Evolutionary conservation across 129 eudicot species (phyloP).

Genomic region (Glebionis coronaria): DNA sequence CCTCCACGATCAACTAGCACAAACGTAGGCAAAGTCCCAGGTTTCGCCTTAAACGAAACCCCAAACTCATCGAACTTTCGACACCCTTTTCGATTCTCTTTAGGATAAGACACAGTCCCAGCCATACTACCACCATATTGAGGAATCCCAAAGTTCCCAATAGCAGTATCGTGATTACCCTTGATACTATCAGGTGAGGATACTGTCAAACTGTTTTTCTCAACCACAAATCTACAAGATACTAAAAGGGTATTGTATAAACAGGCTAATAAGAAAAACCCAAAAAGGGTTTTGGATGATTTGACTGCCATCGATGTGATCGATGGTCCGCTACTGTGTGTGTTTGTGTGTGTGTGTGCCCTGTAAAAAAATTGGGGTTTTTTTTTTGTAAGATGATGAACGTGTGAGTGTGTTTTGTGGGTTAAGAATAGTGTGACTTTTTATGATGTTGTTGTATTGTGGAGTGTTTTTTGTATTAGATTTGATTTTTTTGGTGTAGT

Average conservation of each 20-base stretch:
- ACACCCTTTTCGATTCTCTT: conserved; percentile 84
- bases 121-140: conserved; percentile 97
- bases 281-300: not conserved
- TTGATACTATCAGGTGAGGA: conserved; percentile 67
- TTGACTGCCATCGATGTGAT: conserved; percentile 23
- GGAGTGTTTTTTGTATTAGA: too few species aligned
- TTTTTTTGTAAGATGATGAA: too few species aligned
- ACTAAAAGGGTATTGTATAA: conserved; percentile 19
- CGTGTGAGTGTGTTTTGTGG: too few species aligned
- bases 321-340: conserved; percentile 19
- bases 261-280: conserved; percentile 39
- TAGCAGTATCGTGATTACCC: conserved; percentile 80
- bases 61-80: conserved; percentile 51
- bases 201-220: conserved; percentile 81
- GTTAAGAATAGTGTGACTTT: too few species aligned
- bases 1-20: conserved; percentile 98
- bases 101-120: conserved; percentile 76
- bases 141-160: conserved; percentile 95
- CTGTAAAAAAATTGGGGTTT: not conserved
- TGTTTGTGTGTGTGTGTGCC: not conserved
- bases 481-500: too few species aligned
- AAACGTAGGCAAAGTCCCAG: conserved; percentile 84
- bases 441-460: too few species aligned
- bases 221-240: conserved; percentile 65
- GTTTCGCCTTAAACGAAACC: conserved; percentile 66